These are phyloP conservation scores for Terfezia claveryi DNA, from an alignment of 495 filamentous ascomycete genomes.

Conservation along the genomic window DNA sequence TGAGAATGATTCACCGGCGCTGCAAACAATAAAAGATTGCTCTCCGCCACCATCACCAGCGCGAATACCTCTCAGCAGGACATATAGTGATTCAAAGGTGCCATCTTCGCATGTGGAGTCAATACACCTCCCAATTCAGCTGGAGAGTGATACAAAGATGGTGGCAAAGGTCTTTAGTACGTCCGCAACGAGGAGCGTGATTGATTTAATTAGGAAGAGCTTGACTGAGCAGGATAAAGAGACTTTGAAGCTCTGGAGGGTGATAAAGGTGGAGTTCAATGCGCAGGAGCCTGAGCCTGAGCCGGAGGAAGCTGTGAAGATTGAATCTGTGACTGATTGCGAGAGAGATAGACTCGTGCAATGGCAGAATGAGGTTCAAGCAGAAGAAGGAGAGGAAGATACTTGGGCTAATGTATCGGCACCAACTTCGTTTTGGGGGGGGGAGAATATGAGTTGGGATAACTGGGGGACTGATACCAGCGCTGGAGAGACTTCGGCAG, in stretches of 20 bases:
- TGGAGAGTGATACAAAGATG: background rate
- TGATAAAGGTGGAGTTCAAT: background rate
- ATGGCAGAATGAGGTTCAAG: background rate
- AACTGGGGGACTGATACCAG: background rate
- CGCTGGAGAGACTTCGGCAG: background rate
- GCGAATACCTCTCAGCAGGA: too few relatives aligned
- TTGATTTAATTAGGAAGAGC: background rate
- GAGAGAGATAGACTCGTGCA: too few relatives aligned
- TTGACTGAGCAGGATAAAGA: background rate
- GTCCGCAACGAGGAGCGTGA: background rate
- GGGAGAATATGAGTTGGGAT: background rate
- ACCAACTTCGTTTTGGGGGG: background rate
- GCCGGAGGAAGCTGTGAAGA: background rate
- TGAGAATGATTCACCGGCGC: too few relatives aligned
- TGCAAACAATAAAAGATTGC: too few relatives aligned
- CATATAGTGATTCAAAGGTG: too few relatives aligned
- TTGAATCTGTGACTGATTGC: too few relatives aligned
- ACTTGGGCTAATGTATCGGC: background rate
- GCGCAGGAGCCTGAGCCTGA: background rate
- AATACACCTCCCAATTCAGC: background rate
- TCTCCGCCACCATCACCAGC: too few relatives aligned
- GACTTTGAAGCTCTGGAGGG: background rate
- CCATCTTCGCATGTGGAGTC: too few relatives aligned
- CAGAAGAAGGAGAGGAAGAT: background rate
- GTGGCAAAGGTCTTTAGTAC: background rate